Evolutionary conservation across 2,329 filamentous ascomycete genomes (phyloP).

Genomic region (Penicillium sp.): DNA sequence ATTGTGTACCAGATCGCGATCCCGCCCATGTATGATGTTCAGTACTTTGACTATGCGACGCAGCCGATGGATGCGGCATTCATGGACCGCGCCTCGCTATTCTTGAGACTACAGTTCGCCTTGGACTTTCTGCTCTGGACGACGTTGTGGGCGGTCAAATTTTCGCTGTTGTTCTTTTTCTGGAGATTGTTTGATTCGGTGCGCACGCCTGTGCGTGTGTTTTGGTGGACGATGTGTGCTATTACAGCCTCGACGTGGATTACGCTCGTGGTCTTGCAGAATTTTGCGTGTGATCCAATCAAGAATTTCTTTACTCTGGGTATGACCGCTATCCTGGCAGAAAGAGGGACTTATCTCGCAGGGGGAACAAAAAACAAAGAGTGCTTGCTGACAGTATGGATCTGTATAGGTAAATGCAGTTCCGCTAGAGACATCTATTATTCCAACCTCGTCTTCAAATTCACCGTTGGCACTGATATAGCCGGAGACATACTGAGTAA

Average conservation of each 20-base stretch:
- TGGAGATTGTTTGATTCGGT: constrained; percentile 12
- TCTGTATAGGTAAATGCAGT: constrained; percentile 1
- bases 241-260: constrained; percentile 10
- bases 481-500: constrained; percentile 6
- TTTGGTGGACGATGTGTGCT: constrained; percentile 9
- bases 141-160: constrained; percentile 11
- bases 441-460: constrained; percentile 10
- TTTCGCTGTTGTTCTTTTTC: constrained; percentile 10
- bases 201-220: background rate
- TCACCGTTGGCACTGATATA: constrained; percentile 11
- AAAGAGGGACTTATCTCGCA: background rate
- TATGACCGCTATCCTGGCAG: background rate
- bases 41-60: background rate
- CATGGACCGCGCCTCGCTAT: constrained; percentile 5
- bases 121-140: constrained; percentile 11
- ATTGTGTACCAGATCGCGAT: constrained; percentile 11
- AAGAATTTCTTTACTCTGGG: constrained; percentile 9
- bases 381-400: background rate
- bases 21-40: constrained; percentile 11
- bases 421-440: constrained; percentile 6
- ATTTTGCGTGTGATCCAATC: constrained; percentile 8
- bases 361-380: too few species aligned
- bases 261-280: constrained; percentile 3
- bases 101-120: constrained; percentile 3
- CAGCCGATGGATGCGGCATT: constrained; percentile 1